Base-by-base conservation (phyloP, 257 asterid genomes). In the Oldenlandia corymbosa region DNA sequence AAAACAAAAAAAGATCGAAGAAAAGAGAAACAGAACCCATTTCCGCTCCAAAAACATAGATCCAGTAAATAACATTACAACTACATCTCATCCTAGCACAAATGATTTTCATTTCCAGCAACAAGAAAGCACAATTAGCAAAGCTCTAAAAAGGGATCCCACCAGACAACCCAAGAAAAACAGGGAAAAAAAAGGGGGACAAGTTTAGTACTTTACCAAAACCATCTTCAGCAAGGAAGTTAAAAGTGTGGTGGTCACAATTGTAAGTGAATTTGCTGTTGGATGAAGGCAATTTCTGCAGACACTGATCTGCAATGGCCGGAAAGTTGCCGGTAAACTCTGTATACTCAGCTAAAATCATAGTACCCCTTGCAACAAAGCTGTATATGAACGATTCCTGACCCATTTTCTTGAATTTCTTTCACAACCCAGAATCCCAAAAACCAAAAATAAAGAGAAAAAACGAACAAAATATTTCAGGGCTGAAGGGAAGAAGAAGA, bases 321-420 rank as follows among this genome's bases (percentile, higher is more conserved):
- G 95, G 92, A 18, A 88, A 88, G 62, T 88, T 86, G 39, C 96
- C 96, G 67, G 96, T 88, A 81, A 82, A 84, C 79, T 84, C 96
- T 5, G 95, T 80, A 83, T 82, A 86, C 75, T 88, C 96, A 47
- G 96, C 86, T 73, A 86, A 48, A 52, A 86, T 79, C 90, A 81
- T 51, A 47, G 95, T 86, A 60, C 96, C 95, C 21, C 96, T 86
- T 5, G 96, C 92, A 68, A 84, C 95, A 77, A 84, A 88, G 88
- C 90, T 86, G 82, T 88, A 88, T 57, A 88, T 84, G 73, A 88
- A 86, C 69, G 90, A 86, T 81, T 86, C 95, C 37, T 88, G 96
- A 49, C 84, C 88, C 96, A 88, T 88, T 55, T 23, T 50, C 9
- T 34, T 9, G 4, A 4, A 34, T 9, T 34, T 34, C n/a, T 34